Base-by-base conservation (phyloP, 2,329 filamentous ascomycete genomes). In the Diaporthe ampelina region DNA sequence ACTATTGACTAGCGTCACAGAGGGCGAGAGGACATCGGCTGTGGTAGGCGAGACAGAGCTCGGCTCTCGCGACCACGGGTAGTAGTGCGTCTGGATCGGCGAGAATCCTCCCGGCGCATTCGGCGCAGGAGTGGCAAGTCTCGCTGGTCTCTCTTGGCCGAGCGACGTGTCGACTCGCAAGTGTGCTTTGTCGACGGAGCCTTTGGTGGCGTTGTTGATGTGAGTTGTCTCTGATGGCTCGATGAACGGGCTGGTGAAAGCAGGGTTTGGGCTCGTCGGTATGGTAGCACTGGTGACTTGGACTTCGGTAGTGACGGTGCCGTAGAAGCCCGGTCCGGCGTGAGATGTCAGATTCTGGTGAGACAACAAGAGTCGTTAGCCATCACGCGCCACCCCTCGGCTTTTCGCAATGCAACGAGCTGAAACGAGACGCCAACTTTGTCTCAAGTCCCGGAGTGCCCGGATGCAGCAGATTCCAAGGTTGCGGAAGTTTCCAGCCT, bases 231-330 rank as follows among this genome's bases (percentile, higher is more conserved):
- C 21, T 73, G 57, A 17, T 5, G 56, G 24, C n/a, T 43, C 24
- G 15, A 72, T 58, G 40, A 32, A 79, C 74, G 35, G 79, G 29
- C 61, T 75, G 37, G 56, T 56, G 37, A 32, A 78, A 45, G 75
- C 76, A 74, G 54, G 75, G 52, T 15, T 56, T 52, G 59, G 70
- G 73, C 7, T 70, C 52, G 63, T 74, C 21, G 61, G 43, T 17
- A 76, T 74, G 29, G 69, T 54, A 26, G 74, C 76, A n/a, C 76
- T 82, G 3, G 83, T 83, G 70, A 89, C 83, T 58, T 88, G 84
- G 1, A 90, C 86, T 76, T 89, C 87, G 8, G 87, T 89, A 4
- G 87, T 86, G n/a, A 88, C 87, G 8, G 86, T 89, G 21, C 84
- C 86, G 68, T 89, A 88, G 76, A 82, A 85, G 59, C 81, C 83